Base-by-base conservation (phyloP, 2,329 filamentous ascomycete genomes). In the Trichoderma aggressivum region DNA sequence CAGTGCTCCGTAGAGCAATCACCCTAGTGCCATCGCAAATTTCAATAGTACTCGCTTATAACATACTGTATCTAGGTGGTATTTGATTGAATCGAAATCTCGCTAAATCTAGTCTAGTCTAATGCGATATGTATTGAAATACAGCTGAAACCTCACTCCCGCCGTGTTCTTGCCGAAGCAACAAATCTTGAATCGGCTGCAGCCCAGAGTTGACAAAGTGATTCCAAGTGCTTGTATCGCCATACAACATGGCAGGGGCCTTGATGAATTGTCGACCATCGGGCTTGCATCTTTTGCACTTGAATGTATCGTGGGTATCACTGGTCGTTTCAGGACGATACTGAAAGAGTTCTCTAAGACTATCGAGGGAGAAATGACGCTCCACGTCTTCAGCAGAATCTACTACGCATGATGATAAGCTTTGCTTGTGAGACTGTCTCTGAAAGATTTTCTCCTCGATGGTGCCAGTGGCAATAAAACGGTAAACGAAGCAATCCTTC, bases 361-460 rank as follows among this genome's bases (percentile, higher is more conserved):
- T 94, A 79, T 98, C 96, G 1, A 97, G 86, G 16, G 92, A 95
- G 82, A 99, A 99, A 82, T 99, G 96, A 5, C 96, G 90, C 82
- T 99, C 96, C 2, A 99, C 96, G 75, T 99, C 96, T 81, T 99
- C 95, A 1, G 94, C 95, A 3, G 92, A 94, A 81, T 99, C 96
- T 8, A 99, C 96, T 5, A 99, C 96, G 76, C 94, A 98, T 0
- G 94, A 97, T 0, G 95, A 98, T 1, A 99, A 85, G 8, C 94
- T 97, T 82, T 99, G 96, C 82, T 99, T 99, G 85, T 99, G 97
- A 1, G 93, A 97, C 79, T 99, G 96, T 11, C 97, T 91, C 81
- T 99, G 96, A 84, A 99, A 99, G 75, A 99, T 98, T 84, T 99
- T 99, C 82, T 99, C 96, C 79, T 99, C 96, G 73, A 99, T 99